Percentiles rank a stretch among this genome's conserved stretches.
Conservation (phyloP, 139 green algal genomes). For the Coccomyxa sp. region DNA sequence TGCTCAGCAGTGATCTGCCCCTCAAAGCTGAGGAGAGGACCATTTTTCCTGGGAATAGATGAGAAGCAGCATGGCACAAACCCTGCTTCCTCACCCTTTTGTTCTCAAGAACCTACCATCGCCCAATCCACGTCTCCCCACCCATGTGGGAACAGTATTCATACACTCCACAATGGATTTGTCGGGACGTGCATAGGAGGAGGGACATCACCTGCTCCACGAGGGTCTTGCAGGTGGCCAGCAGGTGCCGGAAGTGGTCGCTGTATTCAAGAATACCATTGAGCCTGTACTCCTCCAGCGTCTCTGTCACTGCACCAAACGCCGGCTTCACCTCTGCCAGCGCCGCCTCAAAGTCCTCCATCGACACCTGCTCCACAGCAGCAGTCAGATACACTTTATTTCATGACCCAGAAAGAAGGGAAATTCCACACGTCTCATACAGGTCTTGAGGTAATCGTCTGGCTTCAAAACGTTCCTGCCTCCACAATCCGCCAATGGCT, state of each 20-base stretch:
- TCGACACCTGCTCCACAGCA: slow-evolving; percentile 55
- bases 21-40: too few relatives aligned
- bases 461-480: too few relatives aligned
- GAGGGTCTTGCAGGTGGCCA: slow-evolving; percentile 42
- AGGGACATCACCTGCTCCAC: slow-evolving; percentile 32
- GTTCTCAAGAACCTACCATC: too few relatives aligned
- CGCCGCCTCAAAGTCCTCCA: slow-evolving; percentile 85
- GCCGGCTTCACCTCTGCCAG: slow-evolving; percentile 92
- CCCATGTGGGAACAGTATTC: too few relatives aligned
- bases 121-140: too few relatives aligned
- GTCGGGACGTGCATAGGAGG: not conserved
- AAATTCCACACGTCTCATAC: not conserved
- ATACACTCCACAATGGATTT: too few relatives aligned
- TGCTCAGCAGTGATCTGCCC: too few relatives aligned
- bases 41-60: too few relatives aligned
- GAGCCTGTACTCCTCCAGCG: slow-evolving; percentile 74
- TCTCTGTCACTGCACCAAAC: slow-evolving; percentile 86
- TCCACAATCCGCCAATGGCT: too few relatives aligned
- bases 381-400: not conserved
- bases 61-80: too few relatives aligned
- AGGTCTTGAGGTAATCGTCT: too few relatives aligned
- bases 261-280: slow-evolving; percentile 90
- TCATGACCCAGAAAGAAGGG: not conserved
- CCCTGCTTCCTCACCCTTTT: too few relatives aligned
- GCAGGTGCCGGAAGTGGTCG: slow-evolving; percentile 72